Evolutionary conservation across 1,284 basidiomycete genomes (phyloP).

Genomic region (Boletus subluridellus): DNA sequence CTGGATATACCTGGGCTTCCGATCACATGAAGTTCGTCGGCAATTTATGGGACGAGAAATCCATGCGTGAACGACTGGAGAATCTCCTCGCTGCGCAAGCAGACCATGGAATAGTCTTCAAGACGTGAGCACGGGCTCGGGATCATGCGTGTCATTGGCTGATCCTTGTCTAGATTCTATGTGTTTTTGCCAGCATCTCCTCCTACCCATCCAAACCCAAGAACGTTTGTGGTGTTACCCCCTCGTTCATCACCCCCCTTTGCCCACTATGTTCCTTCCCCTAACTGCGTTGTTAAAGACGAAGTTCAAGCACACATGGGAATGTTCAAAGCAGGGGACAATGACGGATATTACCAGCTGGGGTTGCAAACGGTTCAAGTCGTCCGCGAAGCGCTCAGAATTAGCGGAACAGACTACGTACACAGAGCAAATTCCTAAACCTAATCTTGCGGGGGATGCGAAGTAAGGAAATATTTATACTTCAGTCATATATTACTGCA

Average conservation of each 20-base stretch:
- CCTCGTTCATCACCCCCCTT: conserved; percentile 48
- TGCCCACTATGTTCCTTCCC: conserved; percentile 57
- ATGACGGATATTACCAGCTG: conserved; percentile 87
- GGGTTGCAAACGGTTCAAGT: conserved; percentile 64
- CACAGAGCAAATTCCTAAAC: not conserved
- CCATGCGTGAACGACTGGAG: conserved; percentile 61
- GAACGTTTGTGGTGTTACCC: conserved; percentile 79
- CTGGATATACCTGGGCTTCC: conserved; percentile 72
- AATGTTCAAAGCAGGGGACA: conserved; percentile 83
- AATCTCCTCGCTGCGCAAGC: conserved; percentile 58
- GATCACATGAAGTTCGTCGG: conserved; percentile 92
- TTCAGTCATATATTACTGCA: conserved; percentile 4
- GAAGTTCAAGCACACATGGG: conserved; percentile 86
- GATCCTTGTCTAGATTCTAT: conserved; percentile 60
- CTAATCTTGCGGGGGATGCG: not conserved
- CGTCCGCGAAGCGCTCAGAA: conserved; percentile 53
- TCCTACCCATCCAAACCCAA: conserved; percentile 47
- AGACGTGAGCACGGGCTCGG: conserved; percentile 54
- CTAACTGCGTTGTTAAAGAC: conserved; percentile 68
- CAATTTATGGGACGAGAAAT: conserved; percentile 79
- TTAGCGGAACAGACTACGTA: not conserved
- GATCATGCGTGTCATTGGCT: not conserved
- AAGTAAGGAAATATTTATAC: conserved; percentile 1
- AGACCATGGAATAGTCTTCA: conserved; percentile 65
- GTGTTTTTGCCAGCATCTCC: conserved; percentile 64